Evolutionary conservation across 176 grass and related monocot genomes (phyloP).

Genomic region (Areca catechu): DNA sequence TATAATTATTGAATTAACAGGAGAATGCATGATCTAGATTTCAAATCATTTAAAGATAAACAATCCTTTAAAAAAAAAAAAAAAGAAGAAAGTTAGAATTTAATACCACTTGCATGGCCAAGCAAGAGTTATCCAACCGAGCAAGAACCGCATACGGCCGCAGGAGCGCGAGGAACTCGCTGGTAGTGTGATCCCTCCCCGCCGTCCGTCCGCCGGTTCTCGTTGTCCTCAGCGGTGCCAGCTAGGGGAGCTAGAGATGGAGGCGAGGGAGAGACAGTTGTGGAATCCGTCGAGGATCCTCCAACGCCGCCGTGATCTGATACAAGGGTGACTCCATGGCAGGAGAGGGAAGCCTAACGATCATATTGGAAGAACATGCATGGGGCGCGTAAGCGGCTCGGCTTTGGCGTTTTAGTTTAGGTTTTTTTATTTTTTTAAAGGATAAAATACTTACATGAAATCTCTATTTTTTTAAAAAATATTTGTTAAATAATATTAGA

Average conservation of each 20-base stretch:
- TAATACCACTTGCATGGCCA: constrained; percentile 85
- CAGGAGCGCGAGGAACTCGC: constrained; percentile 5
- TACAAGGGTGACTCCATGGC: not conserved
- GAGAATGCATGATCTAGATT: too few relatives aligned
- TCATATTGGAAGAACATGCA: too few relatives aligned
- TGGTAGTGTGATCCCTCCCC: not conserved
- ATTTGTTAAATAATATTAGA: too few relatives aligned
- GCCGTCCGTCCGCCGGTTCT: not conserved
- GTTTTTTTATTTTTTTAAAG: too few relatives aligned
- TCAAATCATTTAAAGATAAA: not conserved
- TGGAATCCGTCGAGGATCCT: constrained; percentile 9
- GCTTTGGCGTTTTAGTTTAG: too few relatives aligned
- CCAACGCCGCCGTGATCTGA: constrained; percentile 1
- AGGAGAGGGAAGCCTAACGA: not conserved
- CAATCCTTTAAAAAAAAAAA: not conserved
- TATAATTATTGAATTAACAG: too few relatives aligned
- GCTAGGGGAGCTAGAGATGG: constrained; percentile 1
- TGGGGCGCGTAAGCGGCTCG: too few relatives aligned
- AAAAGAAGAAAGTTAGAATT: not conserved
- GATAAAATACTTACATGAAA: too few relatives aligned
- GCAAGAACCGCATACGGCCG: constrained; percentile 67
- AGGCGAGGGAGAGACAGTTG: not conserved
- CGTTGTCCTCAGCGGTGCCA: not conserved
- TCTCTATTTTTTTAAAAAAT: too few relatives aligned
- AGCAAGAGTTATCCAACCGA: constrained; percentile 63